These are phyloP conservation scores for Dendrocalamus latiflorus DNA, from an alignment of 202 grass and related monocot genomes.

Conservation along the genomic window DNA sequence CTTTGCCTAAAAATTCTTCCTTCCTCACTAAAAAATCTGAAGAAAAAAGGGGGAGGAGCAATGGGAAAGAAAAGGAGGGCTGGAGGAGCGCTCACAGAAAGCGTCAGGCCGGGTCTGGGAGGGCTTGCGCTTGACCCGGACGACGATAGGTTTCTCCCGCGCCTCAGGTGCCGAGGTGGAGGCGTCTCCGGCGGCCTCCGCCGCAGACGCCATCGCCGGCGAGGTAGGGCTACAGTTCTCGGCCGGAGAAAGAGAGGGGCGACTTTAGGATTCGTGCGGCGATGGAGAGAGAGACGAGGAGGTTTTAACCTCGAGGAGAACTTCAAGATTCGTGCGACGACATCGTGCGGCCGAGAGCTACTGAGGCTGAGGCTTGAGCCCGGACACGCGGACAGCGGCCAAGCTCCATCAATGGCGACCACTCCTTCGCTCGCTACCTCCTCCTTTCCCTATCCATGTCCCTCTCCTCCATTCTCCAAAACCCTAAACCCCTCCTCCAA, in stretches of 20 bases:
- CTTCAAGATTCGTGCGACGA: not conserved
- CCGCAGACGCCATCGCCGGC: constrained; percentile 29
- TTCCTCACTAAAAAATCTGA: not conserved
- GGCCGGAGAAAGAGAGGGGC: not conserved
- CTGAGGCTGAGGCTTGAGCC: not conserved
- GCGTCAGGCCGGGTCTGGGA: constrained; percentile 55
- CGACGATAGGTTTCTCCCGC: constrained; percentile 56
- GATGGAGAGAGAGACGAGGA: too few relatives aligned
- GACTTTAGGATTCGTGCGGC: not conserved
- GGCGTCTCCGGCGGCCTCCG: not conserved
- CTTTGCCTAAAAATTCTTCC: not conserved
- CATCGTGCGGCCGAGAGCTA: not conserved
- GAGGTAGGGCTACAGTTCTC: not conserved
- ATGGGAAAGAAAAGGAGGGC: not conserved
- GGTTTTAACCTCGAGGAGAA: not conserved
- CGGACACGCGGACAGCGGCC: not conserved
- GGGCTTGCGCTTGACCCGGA: constrained; percentile 79
- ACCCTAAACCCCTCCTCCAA: constrained; percentile 10
- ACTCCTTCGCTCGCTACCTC: not conserved
- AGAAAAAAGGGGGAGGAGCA: not conserved
- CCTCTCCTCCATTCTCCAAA: not conserved
- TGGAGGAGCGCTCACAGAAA: constrained; percentile 54
- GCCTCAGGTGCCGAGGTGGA: not conserved
- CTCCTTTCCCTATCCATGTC: constrained; percentile 32
- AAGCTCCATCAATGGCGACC: constrained; percentile 2